Conservation (phyloP, 805 yeast genomes). For the Spathaspora passalidarum region DNA sequence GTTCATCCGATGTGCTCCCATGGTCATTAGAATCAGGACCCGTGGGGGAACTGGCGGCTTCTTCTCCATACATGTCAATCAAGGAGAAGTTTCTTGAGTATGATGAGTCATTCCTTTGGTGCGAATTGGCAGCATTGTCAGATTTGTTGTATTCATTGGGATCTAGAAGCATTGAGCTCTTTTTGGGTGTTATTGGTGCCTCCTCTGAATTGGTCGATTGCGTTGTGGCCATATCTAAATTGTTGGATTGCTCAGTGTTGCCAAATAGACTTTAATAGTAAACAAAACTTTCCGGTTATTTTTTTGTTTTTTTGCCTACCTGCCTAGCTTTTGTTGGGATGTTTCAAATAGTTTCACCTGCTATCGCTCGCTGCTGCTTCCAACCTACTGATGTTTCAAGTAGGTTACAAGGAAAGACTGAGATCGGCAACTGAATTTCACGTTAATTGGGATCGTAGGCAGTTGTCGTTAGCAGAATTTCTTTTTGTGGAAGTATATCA, state of each 20-base stretch:
- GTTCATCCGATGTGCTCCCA: constrained; percentile 3
- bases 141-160: background rate
- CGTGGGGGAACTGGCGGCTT: background rate
- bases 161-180: background rate
- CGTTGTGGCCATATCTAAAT: background rate
- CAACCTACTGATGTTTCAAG: no score
- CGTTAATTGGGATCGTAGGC: background rate
- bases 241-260: no score
- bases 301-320: no score
- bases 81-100: constrained; percentile 36
- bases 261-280: no score
- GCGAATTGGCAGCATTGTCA: constrained; percentile 8
- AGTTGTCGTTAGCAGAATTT: background rate
- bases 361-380: no score
- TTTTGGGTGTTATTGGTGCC: background rate
- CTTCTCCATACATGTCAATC: constrained; percentile 29
- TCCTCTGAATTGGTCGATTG: background rate
- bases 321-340: no score
- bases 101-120: constrained; percentile 28
- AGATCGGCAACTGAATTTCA: background rate
- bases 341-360: no score
- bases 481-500: background rate
- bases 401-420: background rate
- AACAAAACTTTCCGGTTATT: no score
- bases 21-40: constrained; percentile 2